Base-by-base conservation (phyloP, 495 filamentous ascomycete species). In the Talaromyces borbonicus region DNA sequence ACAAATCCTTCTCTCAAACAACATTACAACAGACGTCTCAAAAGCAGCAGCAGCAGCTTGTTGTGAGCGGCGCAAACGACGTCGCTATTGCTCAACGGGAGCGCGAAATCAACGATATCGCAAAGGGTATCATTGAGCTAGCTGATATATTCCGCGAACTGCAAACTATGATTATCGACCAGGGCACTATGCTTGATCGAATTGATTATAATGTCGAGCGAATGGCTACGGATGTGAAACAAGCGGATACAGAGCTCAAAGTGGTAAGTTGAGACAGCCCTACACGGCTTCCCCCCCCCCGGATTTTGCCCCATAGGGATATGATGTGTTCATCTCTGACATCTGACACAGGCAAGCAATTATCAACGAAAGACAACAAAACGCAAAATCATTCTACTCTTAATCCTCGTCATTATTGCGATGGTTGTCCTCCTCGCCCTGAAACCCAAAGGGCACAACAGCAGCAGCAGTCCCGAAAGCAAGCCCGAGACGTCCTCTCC, bases 121-220 rank as follows among this genome's bases (percentile, higher is more conserved):
- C 92, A 0, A 88, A 94, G 56, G 92, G 92, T 32, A 95, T 98
- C 60, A 95, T 98, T 55, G 93, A 97, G 52, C 73, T 98, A 2
- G 83, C 89, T 1, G 89, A 95, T 58, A 88, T 98, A 31, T 98
- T 98, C 71, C 87, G 90, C 36, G 93, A 97, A 51, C 66, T 98
- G 15, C 93, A 98, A 57, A 79, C 73, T 16, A 95, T 98, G 89
- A 83, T 98, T 46, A 98, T 98, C 49, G 92, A 98, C 61, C 92
- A 98, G 65, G 92, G 92, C 9, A 96, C 87, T 22, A 88, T 98
- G 84, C 77, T 98, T 18, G 92, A 98, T 65, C 77, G 92, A 27
- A 96, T 98, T 56, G 92, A 98, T 59, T 98, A 95, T 67, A 98
- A 98, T 59, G 84, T 98, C 27, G 92, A 98, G 66, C 73, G 77